Evolutionary conservation across 306 rosid species (phyloP).

Genomic region (Lotus japonicus): DNA sequence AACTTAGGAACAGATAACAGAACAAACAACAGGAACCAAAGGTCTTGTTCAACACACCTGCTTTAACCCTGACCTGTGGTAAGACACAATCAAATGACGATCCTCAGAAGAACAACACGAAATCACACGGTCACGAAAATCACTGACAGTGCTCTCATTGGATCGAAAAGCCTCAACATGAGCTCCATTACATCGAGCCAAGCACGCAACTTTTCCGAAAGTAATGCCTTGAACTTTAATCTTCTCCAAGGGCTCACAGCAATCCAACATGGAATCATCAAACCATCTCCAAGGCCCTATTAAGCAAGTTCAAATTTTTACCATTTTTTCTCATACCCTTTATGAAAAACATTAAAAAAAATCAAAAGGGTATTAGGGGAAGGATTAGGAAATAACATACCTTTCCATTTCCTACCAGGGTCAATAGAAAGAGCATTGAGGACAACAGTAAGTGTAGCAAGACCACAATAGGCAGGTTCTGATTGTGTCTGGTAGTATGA

Average conservation of each 20-base stretch:
- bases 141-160: slow-evolving; percentile 39
- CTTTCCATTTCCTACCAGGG: slow-evolving; percentile 99
- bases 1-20: neutral
- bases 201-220: slow-evolving; percentile 83
- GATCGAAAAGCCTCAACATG: slow-evolving; percentile 58
- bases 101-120: slow-evolving; percentile 54
- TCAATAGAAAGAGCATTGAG: slow-evolving; percentile 92
- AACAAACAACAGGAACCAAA: neutral
- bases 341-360: neutral
- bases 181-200: slow-evolving; percentile 93
- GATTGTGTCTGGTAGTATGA: slow-evolving; percentile 91
- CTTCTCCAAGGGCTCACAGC: slow-evolving; percentile 76
- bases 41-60: slow-evolving; percentile 43
- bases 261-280: slow-evolving; percentile 92
- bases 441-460: slow-evolving; percentile 72
- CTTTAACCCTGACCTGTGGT: slow-evolving; percentile 51
- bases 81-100: slow-evolving; percentile 68
- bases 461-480: slow-evolving; percentile 87
- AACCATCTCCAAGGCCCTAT: slow-evolving; percentile 99
- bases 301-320: neutral
- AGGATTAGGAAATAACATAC: slow-evolving; percentile 18
- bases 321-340: neutral
- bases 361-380: no score
- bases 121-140: slow-evolving; percentile 51
- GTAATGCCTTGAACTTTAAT: slow-evolving; percentile 69